Percentiles rank a stretch among this genome's conserved stretches.
These are phyloP conservation scores for Tremella yokohamensis DNA, from an alignment of 768 basidiomycete species.

Conservation along the genomic window DNA sequence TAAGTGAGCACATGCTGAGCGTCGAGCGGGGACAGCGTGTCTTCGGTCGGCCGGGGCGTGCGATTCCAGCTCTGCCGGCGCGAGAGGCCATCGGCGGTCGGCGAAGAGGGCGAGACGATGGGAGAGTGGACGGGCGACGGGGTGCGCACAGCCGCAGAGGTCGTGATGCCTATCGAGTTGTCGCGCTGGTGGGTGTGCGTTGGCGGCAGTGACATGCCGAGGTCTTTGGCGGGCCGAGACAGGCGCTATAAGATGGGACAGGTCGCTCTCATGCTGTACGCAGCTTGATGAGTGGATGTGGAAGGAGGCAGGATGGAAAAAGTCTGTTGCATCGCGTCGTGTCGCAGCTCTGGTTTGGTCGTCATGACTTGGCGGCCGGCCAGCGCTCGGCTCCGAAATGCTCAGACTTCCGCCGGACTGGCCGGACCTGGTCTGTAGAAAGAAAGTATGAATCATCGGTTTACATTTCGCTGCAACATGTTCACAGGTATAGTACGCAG, in stretches of 20 bases:
- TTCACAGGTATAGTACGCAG: conserved; percentile 24
- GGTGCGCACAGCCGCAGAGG: conserved; percentile 16
- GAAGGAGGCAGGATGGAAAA: background rate
- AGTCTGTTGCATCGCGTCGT: too few relatives aligned
- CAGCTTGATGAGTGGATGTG: background rate
- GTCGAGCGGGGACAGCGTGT: conserved; percentile 5
- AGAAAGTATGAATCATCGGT: too few relatives aligned
- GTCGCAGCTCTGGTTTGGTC: too few relatives aligned
- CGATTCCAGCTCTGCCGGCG: conserved; percentile 36
- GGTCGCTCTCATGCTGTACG: background rate
- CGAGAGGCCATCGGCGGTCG: conserved; percentile 29
- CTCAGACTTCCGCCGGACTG: too few relatives aligned
- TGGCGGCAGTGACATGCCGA: conserved; percentile 4
- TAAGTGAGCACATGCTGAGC: background rate
- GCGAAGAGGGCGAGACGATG: conserved; percentile 29
- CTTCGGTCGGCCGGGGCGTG: conserved; percentile 4
- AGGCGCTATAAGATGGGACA: background rate
- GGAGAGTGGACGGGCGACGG: conserved; percentile 23
- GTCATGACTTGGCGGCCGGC: too few relatives aligned
- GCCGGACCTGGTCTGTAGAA: too few relatives aligned
- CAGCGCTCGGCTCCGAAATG: too few relatives aligned
- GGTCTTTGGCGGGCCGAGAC: background rate
- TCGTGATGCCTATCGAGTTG: conserved; percentile 21
- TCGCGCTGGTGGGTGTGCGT: background rate
- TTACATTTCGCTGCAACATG: conserved; percentile 6